Evolutionary conservation across 2,329 filamentous ascomycete species (phyloP), one percentile per base, ranked within the genome.

Genomic region (Esteya vermicola): DNA sequence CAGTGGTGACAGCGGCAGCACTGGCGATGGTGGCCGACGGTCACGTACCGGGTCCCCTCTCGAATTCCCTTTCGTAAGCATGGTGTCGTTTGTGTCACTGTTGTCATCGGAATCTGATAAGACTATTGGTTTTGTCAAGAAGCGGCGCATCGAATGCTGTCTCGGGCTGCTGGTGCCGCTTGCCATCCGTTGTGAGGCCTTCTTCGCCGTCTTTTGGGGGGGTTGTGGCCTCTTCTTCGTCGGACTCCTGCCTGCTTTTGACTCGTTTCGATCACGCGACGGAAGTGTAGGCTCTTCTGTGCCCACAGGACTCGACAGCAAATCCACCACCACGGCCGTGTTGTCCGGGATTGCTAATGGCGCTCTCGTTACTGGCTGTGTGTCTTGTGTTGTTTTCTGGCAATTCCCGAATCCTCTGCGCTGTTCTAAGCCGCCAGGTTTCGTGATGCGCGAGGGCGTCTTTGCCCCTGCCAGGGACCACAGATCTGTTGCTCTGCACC

Each of bases 71-170:
- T 22, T 12, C 23, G n/a, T 18, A 5, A 19, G 25, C 25, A 4
- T 19, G 6, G 4, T 27, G 13, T 20, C 13, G 10, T 18, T 23
- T 7, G 18, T 21, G 16, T 18, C 14, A n/a, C 14, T 41, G 22
- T 31, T 19, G 23, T 36, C 35, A 14, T 25, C 31, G 4, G 33
- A 7, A 9, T 27, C 2, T 20, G 12, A 21, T 10, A 38, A 13
- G 18, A 18, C 22, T 6, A 14, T 21, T 12, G 41, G 36, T n/a
- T 16, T 18, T 9, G 19, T 19, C 23, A 43, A 19, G 10, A 43
- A 47, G 14, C 20, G 14, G 13, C 33, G 38, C n/a, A 47, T 44
- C 7, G 45, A 45, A 9, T 30, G n/a, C 31, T 37, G 13, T 28
- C 13, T 30, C 23, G 38, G 36, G 18, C 22, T 14, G 41, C 36